Base-by-base conservation (phyloP, 306 rosid genomes). In the Inga oerstediana region DNA sequence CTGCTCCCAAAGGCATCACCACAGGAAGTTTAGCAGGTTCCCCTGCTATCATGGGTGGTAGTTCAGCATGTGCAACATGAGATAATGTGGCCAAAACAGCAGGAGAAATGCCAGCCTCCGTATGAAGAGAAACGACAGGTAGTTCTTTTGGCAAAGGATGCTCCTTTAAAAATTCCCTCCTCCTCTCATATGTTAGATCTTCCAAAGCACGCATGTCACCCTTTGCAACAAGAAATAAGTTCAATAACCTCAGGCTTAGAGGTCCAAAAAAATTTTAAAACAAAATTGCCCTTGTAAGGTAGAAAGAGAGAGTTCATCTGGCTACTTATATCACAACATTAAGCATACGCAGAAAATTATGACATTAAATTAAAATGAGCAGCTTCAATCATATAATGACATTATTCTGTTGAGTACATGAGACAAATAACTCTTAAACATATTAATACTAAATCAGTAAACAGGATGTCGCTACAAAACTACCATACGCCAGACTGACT, bases 181-280 rank as follows among this genome's bases (percentile, higher is more conserved):
- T 88, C 87, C 84, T 92, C 72, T 97, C 98, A 49, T 97, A 94
- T 32, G 99, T 97, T 78, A 97, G 89, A 84, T 97, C 99, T 88
- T 97, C 99, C 67, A 97, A 89, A 82, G 98, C 94, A 79, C 92
- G 97, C 91, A 97, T 87, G 90, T 97, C 99, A 32, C 98, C 99
- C 99, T 97, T 83, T 58, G 82, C 79, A 78, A 68, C 69, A 83
- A 72, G 77, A 67, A 62, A 89, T 59, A 41, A 64, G 81, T 87
- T 68, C 74, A 61, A 71, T 62, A 48, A 27, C 45, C 67, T 16
- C 4, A 72, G 64, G 65, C 34, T 67, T 41, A 76, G 46, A 54
- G 77, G 34, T 46, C 72, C 37, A 52, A 45, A 39, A 52, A 79
- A 20, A 10, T 6, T 8, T 45, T 1, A 5, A 2, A 3, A 43